Base-by-base conservation (phyloP, 73 alveolate genomes). In the Effrenium voratum region DNA sequence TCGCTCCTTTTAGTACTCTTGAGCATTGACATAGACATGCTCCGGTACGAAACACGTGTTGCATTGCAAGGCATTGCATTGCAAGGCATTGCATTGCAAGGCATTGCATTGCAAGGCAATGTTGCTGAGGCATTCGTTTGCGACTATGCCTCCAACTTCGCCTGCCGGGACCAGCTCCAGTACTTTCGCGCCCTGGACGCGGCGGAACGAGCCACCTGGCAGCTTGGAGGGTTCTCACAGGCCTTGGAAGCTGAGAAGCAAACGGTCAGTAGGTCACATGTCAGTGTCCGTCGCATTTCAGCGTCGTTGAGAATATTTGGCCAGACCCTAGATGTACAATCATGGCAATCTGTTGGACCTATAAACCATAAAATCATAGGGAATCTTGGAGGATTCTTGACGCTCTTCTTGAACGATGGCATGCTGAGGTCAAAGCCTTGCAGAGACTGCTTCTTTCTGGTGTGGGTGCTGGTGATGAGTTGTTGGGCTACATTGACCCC, bases 401-500 rank as follows among this genome's bases (percentile, higher is more conserved):
- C n/a, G n/a, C n/a, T n/a, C n/a, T n/a, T n/a, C n/a, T n/a, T n/a
- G n/a, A n/a, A n/a, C n/a, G n/a, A n/a, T n/a, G n/a, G n/a, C n/a
- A n/a, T 28, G 38, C 26, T 19, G 41, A 63, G 38, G 83, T 86
- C 34, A 66, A 60, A 43, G 94, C 94, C 26, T 47, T 86, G 38
- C 94, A 86, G 66, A 66, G 94, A 0, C 34, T 86, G 83, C 94
- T 86, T 47, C 66, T 86, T 45, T 52, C 81, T 10, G 94, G 94
- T 60, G 94, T 66, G 36, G 94, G 70, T 2, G 15, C 36, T 47
- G 91, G 79, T 30, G 94, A 86, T 30, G 94, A 86, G 68, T 68
- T 86, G 38, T 36, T 86, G 47, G 94, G 94, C 68, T 86, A 86
- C 68, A 86, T 86, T 36, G 94, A 86, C 83, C 94, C 94, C 82